phyloP scores from a whole-genome alignment of 139 green algal species.

The Dunaliella primolecta region DNA sequence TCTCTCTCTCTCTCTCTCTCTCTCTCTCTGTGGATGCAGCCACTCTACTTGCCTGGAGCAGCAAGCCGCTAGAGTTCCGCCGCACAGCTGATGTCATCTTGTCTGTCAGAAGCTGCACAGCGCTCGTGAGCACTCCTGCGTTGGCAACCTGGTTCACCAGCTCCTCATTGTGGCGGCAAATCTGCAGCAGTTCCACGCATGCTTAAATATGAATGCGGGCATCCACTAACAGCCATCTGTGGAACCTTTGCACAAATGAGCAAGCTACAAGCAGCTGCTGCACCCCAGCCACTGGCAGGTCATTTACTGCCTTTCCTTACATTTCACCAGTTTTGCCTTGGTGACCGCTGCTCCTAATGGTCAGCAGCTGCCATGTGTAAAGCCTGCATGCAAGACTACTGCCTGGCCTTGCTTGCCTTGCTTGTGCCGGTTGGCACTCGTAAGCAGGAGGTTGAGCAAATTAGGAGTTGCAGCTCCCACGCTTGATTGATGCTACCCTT shows the following conservation, averaged over 20 bases:
- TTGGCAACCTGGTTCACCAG: constrained; percentile 31
- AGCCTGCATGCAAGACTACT: no score
- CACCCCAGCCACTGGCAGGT: no score
- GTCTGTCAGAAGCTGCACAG: constrained; percentile 36
- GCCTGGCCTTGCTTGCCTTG: no score
- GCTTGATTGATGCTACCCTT: no score
- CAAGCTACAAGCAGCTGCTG: not conserved
- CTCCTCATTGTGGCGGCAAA: constrained; percentile 35
- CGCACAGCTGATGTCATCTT: constrained; percentile 39
- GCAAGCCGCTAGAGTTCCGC: constrained; percentile 34
- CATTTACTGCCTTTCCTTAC: no score
- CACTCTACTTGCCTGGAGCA: constrained; percentile 36
- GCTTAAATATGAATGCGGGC: not conserved
- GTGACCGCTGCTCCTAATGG: no score
- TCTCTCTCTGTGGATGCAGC: not conserved
- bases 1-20: no score
- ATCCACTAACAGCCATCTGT: not conserved
- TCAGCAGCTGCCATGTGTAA: no score
- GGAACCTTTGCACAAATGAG: not conserved
- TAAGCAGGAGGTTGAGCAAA: no score
- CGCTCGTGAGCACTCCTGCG: constrained; percentile 18
- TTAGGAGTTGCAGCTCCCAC: no score
- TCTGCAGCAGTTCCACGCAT: constrained; percentile 22
- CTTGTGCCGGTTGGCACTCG: no score
- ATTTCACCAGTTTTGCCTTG: no score